Conservation (phyloP, 179 eudicot genomes). For the Beta corolliflora region DNA sequence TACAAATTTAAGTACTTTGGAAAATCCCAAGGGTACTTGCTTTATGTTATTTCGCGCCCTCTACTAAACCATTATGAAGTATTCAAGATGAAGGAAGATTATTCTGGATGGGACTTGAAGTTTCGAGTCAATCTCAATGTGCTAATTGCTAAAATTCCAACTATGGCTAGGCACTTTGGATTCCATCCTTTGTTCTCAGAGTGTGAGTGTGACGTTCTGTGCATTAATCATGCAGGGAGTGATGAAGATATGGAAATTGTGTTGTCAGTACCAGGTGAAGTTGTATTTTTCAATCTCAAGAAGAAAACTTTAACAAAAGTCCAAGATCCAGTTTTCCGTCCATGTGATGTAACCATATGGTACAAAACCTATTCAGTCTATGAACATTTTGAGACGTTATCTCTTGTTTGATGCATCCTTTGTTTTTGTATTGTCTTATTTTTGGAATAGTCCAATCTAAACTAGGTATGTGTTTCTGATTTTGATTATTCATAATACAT, state of each 20-base stretch:
- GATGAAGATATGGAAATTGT: conserved; percentile 17
- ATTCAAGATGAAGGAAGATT: conserved; percentile 29
- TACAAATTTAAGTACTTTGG: conserved; percentile 29
- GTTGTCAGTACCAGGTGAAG: conserved; percentile 30
- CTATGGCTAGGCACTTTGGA: conserved; percentile 19
- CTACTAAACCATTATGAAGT: conserved; percentile 19
- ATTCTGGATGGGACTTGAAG: conserved; percentile 26
- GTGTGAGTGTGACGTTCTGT: conserved; percentile 30
- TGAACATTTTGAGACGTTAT: conserved; percentile 27
- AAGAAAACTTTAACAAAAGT: conserved; percentile 9
- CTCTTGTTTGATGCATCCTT: conserved; percentile 18
- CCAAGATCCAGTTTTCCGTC: conserved; percentile 13
- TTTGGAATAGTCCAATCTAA: background rate
- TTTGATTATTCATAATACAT: background rate
- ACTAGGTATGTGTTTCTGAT: background rate
- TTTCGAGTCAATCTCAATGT: conserved; percentile 21
- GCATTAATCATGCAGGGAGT: conserved; percentile 11
- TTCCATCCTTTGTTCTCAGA: conserved; percentile 27
- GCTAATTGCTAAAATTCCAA: conserved; percentile 14
- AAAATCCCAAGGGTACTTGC: conserved; percentile 19
- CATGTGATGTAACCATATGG: conserved; percentile 24
- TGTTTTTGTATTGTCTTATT: background rate
- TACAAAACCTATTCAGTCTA: conserved; percentile 19
- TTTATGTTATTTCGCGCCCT: conserved; percentile 21
- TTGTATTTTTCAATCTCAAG: conserved; percentile 21